These are phyloP conservation scores for Naegleria fowleri DNA, from an alignment of 208 protist species.

Conservation along the genomic window DNA sequence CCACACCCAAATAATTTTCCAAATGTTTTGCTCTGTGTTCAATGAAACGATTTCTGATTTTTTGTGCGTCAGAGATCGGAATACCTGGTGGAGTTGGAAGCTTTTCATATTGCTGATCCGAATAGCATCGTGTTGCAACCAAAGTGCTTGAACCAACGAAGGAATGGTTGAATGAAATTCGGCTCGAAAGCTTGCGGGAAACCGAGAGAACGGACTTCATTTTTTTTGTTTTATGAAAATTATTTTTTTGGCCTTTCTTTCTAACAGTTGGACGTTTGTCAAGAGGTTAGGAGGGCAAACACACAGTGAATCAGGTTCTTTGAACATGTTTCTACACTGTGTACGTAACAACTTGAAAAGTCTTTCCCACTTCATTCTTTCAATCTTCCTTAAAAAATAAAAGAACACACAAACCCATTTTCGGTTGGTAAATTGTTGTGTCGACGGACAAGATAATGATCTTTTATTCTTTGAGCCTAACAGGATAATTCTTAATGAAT, in stretches of 20 bases:
- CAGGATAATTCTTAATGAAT: no score
- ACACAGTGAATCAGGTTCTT: no score
- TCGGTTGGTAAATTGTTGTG: no score
- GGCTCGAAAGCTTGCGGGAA: neutral
- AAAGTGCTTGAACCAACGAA: neutral
- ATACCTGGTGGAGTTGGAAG: neutral
- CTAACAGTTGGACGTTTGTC: no score
- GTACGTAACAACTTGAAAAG: no score
- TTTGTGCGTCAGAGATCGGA: neutral
- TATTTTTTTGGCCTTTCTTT: neutral
- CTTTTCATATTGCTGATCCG: neutral
- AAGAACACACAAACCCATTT: no score
- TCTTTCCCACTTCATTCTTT: no score
- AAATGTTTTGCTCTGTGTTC: neutral
- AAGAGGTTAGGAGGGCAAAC: no score
- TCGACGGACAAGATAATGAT: no score
- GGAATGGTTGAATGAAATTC: neutral
- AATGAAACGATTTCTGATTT: neutral
- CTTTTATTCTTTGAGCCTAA: no score
- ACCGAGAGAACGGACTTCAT: neutral
- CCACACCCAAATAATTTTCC: neutral
- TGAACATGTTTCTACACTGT: no score
- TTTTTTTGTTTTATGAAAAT: neutral
- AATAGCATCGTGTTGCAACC: neutral
- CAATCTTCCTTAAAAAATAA: no score